phyloP scores from a whole-genome alignment of 495 filamentous ascomycete species.

The Lepidopterella palustris region DNA sequence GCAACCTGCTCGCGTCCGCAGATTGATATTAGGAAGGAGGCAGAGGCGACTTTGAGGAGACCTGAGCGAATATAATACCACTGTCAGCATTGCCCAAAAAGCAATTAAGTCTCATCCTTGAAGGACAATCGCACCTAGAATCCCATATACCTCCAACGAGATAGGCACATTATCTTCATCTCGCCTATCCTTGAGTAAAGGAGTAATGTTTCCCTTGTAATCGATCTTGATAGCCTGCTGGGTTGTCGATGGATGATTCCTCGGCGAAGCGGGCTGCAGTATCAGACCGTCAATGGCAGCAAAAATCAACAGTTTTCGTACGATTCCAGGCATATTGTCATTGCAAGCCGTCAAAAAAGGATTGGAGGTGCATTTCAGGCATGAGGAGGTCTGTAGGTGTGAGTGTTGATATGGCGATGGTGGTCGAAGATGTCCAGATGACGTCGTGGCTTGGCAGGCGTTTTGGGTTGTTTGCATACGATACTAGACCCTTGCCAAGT shows the following conservation, averaged over 20 bases:
- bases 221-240: conserved; percentile 56
- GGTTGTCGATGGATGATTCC: conserved; percentile 35
- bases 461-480: not conserved
- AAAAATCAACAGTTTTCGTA: conserved; percentile 72
- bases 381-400: not conserved
- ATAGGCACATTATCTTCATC: conserved; percentile 39
- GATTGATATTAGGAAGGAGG: conserved; percentile 77
- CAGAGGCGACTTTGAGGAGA: conserved; percentile 51
- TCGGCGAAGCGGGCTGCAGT: conserved; percentile 58
- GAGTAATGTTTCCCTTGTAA: conserved; percentile 58
- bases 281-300: conserved; percentile 83
- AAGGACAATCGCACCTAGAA: conserved; percentile 85
- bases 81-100: not conserved
- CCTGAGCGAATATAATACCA: conserved; percentile 45
- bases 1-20: conserved; percentile 82
- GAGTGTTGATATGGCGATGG: not conserved
- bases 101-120: conserved; percentile 4
- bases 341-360: not conserved
- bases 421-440: not conserved
- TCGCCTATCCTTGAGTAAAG: conserved; percentile 37
- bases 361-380: not conserved
- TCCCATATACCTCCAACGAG: conserved; percentile 69
- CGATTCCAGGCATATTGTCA: conserved; percentile 61
- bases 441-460: not conserved
- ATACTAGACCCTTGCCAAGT: too few species aligned